A percentile compares a stretch with the other conserved stretches of the same genome.
These are phyloP conservation scores for Nissolia schottii DNA, from an alignment of 306 rosid species.

Conservation along the genomic window DNA sequence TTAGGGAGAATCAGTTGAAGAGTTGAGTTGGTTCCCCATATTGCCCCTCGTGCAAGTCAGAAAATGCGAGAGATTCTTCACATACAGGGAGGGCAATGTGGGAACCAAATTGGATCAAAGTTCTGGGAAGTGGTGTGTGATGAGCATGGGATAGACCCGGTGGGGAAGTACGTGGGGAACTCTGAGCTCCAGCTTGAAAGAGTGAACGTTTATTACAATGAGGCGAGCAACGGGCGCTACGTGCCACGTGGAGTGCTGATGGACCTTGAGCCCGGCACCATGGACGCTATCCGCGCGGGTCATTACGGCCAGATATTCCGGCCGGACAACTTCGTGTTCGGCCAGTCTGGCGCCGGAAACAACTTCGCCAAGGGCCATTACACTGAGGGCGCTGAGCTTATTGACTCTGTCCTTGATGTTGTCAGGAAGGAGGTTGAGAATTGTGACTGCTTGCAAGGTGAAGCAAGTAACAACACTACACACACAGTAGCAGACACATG, in stretches of 20 bases:
- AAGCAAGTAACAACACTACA: not conserved
- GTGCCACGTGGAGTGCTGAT: slow-evolving; percentile 78
- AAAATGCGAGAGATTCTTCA: slow-evolving; percentile 77
- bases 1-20: slow-evolving; percentile 16
- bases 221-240: slow-evolving; percentile 52
- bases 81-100: slow-evolving; percentile 77
- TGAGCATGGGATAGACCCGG: slow-evolving; percentile 60
- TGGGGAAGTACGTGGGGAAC: slow-evolving; percentile 43
- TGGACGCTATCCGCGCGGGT: slow-evolving; percentile 56
- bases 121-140: slow-evolving; percentile 70
- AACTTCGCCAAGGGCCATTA: slow-evolving; percentile 69
- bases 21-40: not conserved
- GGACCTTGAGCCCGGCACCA: slow-evolving; percentile 87
- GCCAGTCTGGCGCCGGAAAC: slow-evolving; percentile 70
- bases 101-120: slow-evolving; percentile 67
- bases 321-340: slow-evolving; percentile 67
- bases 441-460: slow-evolving; percentile 48
- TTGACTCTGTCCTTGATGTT: slow-evolving; percentile 45
- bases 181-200: slow-evolving; percentile 54
- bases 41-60: not conserved
- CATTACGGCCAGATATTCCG: slow-evolving; percentile 72
- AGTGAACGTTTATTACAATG: slow-evolving; percentile 54
- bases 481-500: not conserved
- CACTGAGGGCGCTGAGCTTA: slow-evolving; percentile 50
- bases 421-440: slow-evolving; percentile 46